These are phyloP conservation scores for Neonectria magnoliae DNA, from an alignment of 2,329 filamentous ascomycete genomes.

Conservation along the genomic window DNA sequence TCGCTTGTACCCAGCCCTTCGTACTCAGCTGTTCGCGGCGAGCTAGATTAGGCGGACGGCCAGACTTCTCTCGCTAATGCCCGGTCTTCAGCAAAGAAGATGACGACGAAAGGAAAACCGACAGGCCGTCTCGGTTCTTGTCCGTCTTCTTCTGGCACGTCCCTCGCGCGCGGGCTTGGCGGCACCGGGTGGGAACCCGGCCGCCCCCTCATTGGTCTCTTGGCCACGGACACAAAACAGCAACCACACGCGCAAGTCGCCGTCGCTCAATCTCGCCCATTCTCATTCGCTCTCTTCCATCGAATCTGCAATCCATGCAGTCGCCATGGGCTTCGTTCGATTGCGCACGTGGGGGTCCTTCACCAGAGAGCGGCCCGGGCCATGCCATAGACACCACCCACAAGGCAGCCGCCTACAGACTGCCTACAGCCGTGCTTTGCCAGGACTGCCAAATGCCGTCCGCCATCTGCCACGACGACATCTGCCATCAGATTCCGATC, in stretches of 20 bases:
- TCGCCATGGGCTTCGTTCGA: constrained; percentile 1
- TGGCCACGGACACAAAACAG: constrained; percentile 10
- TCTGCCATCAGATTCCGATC: constrained; percentile 6
- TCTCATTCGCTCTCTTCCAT: constrained; percentile 13
- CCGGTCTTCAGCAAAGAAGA: background rate
- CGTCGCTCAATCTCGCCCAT: background rate
- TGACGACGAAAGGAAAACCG: background rate
- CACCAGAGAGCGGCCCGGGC: constrained; percentile 12
- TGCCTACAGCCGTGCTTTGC: background rate
- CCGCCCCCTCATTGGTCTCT: constrained; percentile 25
- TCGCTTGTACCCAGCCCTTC: too few species aligned
- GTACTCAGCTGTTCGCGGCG: background rate
- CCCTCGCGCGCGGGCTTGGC: constrained; percentile 23
- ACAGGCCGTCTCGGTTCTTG: constrained; percentile 12
- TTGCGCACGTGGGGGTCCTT: constrained; percentile 18
- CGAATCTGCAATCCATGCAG: constrained; percentile 10
- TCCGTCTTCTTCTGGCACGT: constrained; percentile 2
- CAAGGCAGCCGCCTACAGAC: background rate
- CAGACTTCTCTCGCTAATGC: background rate
- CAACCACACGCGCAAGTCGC: constrained; percentile 22
- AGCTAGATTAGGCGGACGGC: background rate
- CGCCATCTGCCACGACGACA: too few species aligned
- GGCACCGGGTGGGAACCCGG: constrained; percentile 36
- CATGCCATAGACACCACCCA: background rate
- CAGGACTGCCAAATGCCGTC: constrained; percentile 6